phyloP scores from a whole-genome alignment of 257 asterid genomes.

The Eustoma russellianum region DNA sequence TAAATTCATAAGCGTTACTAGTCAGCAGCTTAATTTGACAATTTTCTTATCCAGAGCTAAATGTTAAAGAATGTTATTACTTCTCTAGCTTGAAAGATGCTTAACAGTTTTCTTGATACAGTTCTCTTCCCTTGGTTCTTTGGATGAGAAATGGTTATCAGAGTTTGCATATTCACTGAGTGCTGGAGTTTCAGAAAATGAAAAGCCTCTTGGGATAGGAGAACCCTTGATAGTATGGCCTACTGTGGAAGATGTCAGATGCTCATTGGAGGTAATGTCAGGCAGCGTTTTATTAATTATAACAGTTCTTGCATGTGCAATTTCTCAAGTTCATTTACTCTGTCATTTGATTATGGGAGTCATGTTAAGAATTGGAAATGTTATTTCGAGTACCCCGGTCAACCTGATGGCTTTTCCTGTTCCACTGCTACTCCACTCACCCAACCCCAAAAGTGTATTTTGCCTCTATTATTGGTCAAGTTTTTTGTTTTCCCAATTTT shows the following conservation, averaged over 20 bases:
- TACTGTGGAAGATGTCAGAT: conserved; percentile 81
- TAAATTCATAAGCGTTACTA: no score
- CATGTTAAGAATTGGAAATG: no score
- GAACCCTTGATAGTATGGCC: conserved; percentile 89
- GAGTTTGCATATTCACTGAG: conserved; percentile 83
- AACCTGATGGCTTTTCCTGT: not conserved
- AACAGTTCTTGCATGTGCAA: not conserved
- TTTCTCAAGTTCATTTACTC: no score
- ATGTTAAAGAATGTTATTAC: no score
- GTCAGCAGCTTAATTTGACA: no score
- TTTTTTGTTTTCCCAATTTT: no score
- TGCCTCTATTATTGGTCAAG: no score
- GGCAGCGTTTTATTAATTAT: not conserved
- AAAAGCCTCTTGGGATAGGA: conserved; percentile 71
- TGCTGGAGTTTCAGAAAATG: conserved; percentile 67
- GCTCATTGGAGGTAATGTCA: conserved; percentile 72
- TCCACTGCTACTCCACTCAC: no score
- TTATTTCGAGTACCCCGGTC: not conserved
- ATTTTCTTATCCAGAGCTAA: no score
- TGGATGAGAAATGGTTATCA: conserved; percentile 96
- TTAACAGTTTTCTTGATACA: conserved; percentile 17
- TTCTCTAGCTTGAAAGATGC: no score
- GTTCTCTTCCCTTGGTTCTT: conserved; percentile 95
- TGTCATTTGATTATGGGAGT: not conserved
- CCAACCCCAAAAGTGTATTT: no score